Percentiles rank a stretch among this genome's conserved stretches.
These are phyloP conservation scores for Pseudogymnoascus pannorum DNA, from an alignment of 2,329 filamentous ascomycete species.

Conservation along the genomic window DNA sequence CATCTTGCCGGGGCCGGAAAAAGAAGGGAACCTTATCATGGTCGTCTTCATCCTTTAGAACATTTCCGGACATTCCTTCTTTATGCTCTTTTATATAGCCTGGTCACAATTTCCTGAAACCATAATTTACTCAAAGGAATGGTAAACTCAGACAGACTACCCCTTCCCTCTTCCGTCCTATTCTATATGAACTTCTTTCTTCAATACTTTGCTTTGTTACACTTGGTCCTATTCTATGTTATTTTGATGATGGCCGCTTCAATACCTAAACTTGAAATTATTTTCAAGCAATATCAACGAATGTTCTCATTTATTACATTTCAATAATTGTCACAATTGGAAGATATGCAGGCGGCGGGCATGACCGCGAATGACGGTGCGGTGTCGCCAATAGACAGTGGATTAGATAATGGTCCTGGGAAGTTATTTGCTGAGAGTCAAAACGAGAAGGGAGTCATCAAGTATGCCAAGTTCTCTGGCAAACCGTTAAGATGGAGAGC, in stretches of 20 bases:
- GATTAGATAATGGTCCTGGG: not conserved
- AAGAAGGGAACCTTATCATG: not conserved
- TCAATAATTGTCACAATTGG: not conserved
- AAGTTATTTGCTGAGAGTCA: not conserved
- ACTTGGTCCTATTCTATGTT: not conserved
- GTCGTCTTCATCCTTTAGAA: not conserved
- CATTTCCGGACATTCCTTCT: not conserved
- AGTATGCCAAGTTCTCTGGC: not conserved
- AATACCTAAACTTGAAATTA: not conserved
- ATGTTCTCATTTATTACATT: not conserved
- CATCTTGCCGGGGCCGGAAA: not conserved
- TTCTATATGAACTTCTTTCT: not conserved
- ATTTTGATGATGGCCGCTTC: conserved; percentile 4
- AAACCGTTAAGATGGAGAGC: not conserved
- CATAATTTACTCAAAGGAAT: not conserved
- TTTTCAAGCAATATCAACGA: not conserved
- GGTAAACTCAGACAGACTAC: not conserved
- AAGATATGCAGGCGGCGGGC: not conserved
- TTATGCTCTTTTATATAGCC: not conserved
- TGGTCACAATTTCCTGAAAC: not conserved
- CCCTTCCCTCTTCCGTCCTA: not conserved
- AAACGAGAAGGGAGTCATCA: not conserved
- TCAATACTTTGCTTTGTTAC: conserved; percentile 1
- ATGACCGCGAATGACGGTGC: not conserved
- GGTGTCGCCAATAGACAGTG: not conserved